Percentiles rank a stretch among this genome's conserved stretches.
Conservation (phyloP, 2,329 filamentous ascomycete species). For the Penicillium sp. region DNA sequence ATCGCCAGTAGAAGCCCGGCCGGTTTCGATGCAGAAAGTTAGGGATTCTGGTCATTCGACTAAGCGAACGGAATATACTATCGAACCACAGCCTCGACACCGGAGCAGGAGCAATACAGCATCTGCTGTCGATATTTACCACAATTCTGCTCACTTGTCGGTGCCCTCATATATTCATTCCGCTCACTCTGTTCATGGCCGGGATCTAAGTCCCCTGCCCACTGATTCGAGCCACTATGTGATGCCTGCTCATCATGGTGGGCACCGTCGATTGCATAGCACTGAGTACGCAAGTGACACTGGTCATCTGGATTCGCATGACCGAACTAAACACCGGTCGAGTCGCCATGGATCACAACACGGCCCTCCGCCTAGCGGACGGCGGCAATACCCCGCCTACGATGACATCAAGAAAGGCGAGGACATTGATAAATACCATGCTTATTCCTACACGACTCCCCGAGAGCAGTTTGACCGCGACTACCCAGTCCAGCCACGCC, state of each 20-base stretch:
- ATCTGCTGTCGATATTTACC: constrained; percentile 29
- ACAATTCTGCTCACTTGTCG: constrained; percentile 27
- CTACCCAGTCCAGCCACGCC: constrained; percentile 38
- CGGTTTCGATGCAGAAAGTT: constrained; percentile 34
- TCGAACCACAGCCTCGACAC: constrained; percentile 33
- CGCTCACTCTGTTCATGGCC: constrained; percentile 29
- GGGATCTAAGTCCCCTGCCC: constrained; percentile 33
- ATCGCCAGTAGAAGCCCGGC: constrained; percentile 34
- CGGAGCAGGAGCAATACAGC: constrained; percentile 40
- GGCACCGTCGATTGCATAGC: constrained; percentile 30
- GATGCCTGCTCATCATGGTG: constrained; percentile 29
- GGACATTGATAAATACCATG: constrained; percentile 43
- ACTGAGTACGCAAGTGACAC: constrained; percentile 40
- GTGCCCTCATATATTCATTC: constrained; percentile 31
- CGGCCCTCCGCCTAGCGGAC: constrained; percentile 24
- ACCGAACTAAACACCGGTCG: constrained; percentile 21
- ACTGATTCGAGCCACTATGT: constrained; percentile 36
- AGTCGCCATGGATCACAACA: constrained; percentile 24
- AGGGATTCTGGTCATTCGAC: constrained; percentile 31
- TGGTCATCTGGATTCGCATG: constrained; percentile 28
- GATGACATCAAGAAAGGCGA: constrained; percentile 33
- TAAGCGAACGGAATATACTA: constrained; percentile 39
- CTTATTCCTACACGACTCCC: constrained; percentile 50
- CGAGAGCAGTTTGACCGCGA: constrained; percentile 50
- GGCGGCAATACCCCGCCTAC: constrained; percentile 30